Conservation (phyloP, 768 basidiomycete species). For the Collybiopsis luxurians region DNA sequence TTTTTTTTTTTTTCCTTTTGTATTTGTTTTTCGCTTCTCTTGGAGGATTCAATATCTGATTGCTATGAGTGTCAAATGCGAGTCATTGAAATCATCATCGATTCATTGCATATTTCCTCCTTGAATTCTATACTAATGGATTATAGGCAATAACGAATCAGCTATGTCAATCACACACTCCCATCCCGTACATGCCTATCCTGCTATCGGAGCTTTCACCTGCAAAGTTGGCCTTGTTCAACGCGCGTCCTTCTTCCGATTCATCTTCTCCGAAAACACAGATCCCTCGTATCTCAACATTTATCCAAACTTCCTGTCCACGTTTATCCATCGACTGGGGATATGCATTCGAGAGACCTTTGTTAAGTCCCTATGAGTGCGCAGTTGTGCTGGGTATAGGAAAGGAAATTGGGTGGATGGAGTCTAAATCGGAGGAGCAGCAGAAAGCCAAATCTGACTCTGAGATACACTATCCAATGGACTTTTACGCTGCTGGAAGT, state of each 20-base stretch:
- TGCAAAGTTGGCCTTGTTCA: slow-evolving; percentile 84
- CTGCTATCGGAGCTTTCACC: slow-evolving; percentile 97
- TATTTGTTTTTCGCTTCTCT: no score
- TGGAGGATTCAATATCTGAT: no score
- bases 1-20: background rate
- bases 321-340: slow-evolving; percentile 98
- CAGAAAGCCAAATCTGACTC: slow-evolving; percentile 25
- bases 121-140: background rate
- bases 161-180: slow-evolving; percentile 47
- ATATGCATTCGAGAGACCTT: slow-evolving; percentile 86
- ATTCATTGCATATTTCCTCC: background rate
- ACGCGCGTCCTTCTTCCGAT: slow-evolving; percentile 12
- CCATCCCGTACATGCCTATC: slow-evolving; percentile 83
- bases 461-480: slow-evolving; percentile 81
- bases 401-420: slow-evolving; percentile 63
- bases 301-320: slow-evolving; percentile 96
- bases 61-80: no score
- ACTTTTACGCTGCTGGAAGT: slow-evolving; percentile 86
- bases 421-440: slow-evolving; percentile 11
- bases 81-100: no score
- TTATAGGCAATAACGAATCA: slow-evolving; percentile 71
- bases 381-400: slow-evolving; percentile 71
- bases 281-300: slow-evolving; percentile 71
- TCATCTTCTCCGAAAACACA: background rate
- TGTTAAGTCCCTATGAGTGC: slow-evolving; percentile 92